Percentiles rank a stretch among this genome's conserved stretches.
These are phyloP conservation scores for Bauhinia variegata DNA, from an alignment of 306 rosid species.

Conservation along the genomic window DNA sequence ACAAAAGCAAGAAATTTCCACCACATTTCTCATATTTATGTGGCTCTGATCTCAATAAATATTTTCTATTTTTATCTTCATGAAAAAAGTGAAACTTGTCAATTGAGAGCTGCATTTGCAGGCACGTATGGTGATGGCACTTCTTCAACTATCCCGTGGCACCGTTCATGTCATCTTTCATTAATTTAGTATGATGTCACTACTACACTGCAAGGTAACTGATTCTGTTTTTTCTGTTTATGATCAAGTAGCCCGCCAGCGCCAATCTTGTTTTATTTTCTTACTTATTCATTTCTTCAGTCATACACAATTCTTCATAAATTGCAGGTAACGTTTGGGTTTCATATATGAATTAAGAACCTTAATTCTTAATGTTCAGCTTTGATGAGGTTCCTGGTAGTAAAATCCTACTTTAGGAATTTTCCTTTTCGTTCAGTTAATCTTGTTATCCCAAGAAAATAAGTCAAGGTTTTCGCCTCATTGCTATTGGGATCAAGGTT, in stretches of 20 bases:
- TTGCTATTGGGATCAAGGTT: too few species aligned
- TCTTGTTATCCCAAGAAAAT: too few species aligned
- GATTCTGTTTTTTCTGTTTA: constrained; percentile 24
- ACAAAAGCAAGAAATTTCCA: constrained; percentile 46
- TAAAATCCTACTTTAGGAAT: too few species aligned
- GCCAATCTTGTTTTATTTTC: not conserved
- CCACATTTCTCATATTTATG: constrained; percentile 1
- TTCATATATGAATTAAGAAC: too few species aligned
- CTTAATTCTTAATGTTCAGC: too few species aligned
- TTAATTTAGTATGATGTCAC: constrained; percentile 45
- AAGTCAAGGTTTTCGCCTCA: too few species aligned
- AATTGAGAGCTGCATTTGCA: constrained; percentile 51
- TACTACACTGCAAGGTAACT: constrained; percentile 8
- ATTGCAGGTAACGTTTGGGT: too few species aligned
- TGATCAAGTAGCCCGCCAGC: not conserved
- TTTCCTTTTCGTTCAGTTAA: too few species aligned
- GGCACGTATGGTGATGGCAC: constrained; percentile 67
- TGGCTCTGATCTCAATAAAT: constrained; percentile 31
- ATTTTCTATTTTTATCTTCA: constrained; percentile 37
- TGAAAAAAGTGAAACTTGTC: constrained; percentile 51
- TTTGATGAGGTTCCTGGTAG: too few species aligned
- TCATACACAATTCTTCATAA: too few species aligned
- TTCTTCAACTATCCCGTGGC: constrained; percentile 28
- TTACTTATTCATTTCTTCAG: not conserved
- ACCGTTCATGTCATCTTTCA: constrained; percentile 49